Percentiles rank a stretch among this genome's conserved stretches.
Conservation (phyloP, 2,329 filamentous ascomycete species). For the Apiospora pterosperma region DNA sequence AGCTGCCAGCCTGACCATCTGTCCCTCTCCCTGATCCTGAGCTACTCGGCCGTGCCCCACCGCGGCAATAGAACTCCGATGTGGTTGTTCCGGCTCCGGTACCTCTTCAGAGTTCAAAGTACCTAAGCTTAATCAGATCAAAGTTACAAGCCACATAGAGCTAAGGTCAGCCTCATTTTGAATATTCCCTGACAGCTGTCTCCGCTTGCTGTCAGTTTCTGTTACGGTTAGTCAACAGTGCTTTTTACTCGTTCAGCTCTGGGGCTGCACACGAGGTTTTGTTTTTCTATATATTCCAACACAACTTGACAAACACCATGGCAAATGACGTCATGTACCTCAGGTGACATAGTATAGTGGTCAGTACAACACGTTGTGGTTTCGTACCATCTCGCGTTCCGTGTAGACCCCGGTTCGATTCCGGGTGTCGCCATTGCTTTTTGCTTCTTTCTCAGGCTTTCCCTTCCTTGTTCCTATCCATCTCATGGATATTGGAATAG, state of each 20-base stretch:
- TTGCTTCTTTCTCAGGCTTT: not conserved
- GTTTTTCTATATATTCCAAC: not conserved
- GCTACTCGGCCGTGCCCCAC: not conserved
- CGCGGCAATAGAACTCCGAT: not conserved
- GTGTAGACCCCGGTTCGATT: slow-evolving; percentile 11
- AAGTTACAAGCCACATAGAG: not conserved
- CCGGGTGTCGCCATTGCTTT: slow-evolving; percentile 5
- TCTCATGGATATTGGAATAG: not conserved
- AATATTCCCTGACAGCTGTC: not conserved
- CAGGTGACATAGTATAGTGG: slow-evolving; percentile 9
- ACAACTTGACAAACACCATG: not conserved
- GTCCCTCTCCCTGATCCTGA: not conserved
- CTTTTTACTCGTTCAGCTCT: no score
- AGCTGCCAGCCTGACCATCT: slow-evolving; percentile 1
- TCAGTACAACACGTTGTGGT: slow-evolving; percentile 7
- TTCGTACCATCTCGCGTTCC: slow-evolving; percentile 2
- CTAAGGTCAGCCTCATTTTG: not conserved
- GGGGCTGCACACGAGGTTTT: no score
- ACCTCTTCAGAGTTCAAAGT: not conserved
- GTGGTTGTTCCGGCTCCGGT: not conserved
- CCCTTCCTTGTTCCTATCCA: not conserved
- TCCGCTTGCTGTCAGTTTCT: not conserved
- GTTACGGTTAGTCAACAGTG: no score
- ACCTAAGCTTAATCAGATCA: not conserved
- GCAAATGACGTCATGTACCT: not conserved